Evolutionary conservation across 169 alveolate genomes (phyloP), one percentile per base, ranked within the genome.

Genomic region (Plasmodium adleri): DNA sequence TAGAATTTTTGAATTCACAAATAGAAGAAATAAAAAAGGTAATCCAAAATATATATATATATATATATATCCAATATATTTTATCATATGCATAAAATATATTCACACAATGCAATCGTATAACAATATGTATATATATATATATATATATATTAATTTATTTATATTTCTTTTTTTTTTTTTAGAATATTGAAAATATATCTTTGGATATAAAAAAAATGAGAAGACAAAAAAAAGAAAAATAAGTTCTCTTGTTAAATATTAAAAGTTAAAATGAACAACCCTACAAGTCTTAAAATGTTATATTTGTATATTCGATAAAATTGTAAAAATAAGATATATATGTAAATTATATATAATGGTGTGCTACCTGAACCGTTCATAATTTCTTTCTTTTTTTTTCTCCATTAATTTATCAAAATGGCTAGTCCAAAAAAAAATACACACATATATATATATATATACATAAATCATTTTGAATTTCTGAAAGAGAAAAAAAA

Each of bases 1-100:
- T 78, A 3, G 89, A 78, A 47, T 78, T 78, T 66, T 78, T 78
- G 54, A 78, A 78, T 54, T 78, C 89, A 22, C 89, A 78, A 78
- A 78, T 78, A 6, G 89, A 22, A 26, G 89, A 78, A 74, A 74
- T 74, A 74, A 74, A 54, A 32, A 74, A 45, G 88, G 88, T 74
- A 52, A 32, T 20, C n/a, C 20, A 71, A n/a, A 71, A 71, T n/a
- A n/a, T 26, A 26, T 26, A 26, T 26, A 26, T 26, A 72, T 20
- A 15, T 17, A 72, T 22, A 52, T 43, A 59, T 52, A 52, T 17
- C 64, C 0, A 56, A 56, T 10, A 56, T 56, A 56, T 56, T 56
- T 22, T 56, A 56, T 10, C 3, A 12, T 13, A 8, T 56, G 9
- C 15, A 56, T 3, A 1, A 6, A 56, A 1, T 56, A 10, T 32